Conservation (phyloP, 192 early-diverging fungal genomes). For the Backusella westeae region DNA sequence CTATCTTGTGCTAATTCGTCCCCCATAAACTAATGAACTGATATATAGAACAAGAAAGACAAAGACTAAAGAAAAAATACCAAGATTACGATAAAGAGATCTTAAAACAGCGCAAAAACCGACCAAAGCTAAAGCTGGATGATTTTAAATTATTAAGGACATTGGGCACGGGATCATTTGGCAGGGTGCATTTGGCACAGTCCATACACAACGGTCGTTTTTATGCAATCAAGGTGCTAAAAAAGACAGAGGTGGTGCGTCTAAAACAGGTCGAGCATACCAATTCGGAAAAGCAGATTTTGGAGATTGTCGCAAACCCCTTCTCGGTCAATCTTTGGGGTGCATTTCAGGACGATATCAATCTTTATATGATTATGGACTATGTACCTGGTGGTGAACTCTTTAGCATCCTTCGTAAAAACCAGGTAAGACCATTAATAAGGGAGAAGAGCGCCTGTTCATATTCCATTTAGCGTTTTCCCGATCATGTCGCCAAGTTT, state of each 20-base stretch:
- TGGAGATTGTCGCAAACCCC: constrained; percentile 64
- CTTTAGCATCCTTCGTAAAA: constrained; percentile 89
- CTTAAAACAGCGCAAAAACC: constrained; percentile 2
- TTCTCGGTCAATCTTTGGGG: constrained; percentile 81
- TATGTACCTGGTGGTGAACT: constrained; percentile 96
- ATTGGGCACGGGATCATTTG: constrained; percentile 95
- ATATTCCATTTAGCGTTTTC: constrained; percentile 67
- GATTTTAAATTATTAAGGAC: constrained; percentile 15
- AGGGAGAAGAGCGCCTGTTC: not conserved
- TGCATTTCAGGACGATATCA: constrained; percentile 92
- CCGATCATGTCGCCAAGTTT: constrained; percentile 91
- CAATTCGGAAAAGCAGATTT: constrained; percentile 77
- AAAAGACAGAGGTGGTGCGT: constrained; percentile 79
- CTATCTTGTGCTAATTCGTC: no score
- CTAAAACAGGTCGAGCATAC: constrained; percentile 87
- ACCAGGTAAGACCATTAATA: constrained; percentile 44
- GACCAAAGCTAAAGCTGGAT: constrained; percentile 4
- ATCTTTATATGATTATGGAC: constrained; percentile 94
- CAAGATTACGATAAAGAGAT: not conserved
- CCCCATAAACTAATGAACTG: no score
- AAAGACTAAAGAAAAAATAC: not conserved
- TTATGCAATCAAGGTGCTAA: constrained; percentile 86
- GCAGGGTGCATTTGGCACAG: constrained; percentile 86
- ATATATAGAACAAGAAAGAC: constrained; percentile 1
- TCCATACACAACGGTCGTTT: constrained; percentile 63